Conservation (phyloP, 2,329 filamentous ascomycete species). For the Scedosporium dehoogii region DNA sequence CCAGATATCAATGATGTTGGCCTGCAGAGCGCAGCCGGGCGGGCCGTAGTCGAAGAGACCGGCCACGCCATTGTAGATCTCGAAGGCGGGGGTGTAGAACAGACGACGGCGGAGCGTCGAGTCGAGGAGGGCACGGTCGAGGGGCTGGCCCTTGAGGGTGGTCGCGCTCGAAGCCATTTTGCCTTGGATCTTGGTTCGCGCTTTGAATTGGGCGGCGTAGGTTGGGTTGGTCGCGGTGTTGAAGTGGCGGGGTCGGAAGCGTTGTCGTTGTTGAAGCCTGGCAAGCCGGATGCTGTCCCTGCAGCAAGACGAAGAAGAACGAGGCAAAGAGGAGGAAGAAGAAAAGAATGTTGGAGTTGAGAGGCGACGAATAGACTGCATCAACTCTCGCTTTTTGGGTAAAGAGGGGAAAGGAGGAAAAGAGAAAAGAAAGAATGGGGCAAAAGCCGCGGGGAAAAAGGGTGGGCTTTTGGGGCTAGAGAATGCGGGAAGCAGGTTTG, state of each 20-base stretch:
- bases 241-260: slow-evolving; percentile 2
- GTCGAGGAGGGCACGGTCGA: slow-evolving; percentile 75
- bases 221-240: slow-evolving; percentile 4
- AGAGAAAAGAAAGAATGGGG: background rate
- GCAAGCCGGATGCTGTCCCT: slow-evolving; percentile 3
- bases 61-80: slow-evolving; percentile 84
- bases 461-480: background rate
- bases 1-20: slow-evolving; percentile 83
- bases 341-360: slow-evolving; percentile 3
- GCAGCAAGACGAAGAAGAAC: slow-evolving; percentile 5
- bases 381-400: background rate
- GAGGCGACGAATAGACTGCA: slow-evolving; percentile 1
- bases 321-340: background rate
- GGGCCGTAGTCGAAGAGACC: slow-evolving; percentile 93
- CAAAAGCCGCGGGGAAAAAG: background rate
- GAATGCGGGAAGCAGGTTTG: background rate
- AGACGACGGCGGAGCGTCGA: slow-evolving; percentile 76
- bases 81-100: slow-evolving; percentile 93
- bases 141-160: slow-evolving; percentile 79
- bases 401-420: background rate
- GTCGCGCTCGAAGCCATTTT: slow-evolving; percentile 48
- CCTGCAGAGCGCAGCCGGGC: slow-evolving; percentile 74
- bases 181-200: slow-evolving; percentile 7
- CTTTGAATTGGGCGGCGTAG: slow-evolving; percentile 7
- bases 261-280: slow-evolving; percentile 5